Evolutionary conservation across 1,139 yeast species (phyloP), one percentile per base, ranked within the genome.

Genomic region (Saccharomyces pastorianus): DNA sequence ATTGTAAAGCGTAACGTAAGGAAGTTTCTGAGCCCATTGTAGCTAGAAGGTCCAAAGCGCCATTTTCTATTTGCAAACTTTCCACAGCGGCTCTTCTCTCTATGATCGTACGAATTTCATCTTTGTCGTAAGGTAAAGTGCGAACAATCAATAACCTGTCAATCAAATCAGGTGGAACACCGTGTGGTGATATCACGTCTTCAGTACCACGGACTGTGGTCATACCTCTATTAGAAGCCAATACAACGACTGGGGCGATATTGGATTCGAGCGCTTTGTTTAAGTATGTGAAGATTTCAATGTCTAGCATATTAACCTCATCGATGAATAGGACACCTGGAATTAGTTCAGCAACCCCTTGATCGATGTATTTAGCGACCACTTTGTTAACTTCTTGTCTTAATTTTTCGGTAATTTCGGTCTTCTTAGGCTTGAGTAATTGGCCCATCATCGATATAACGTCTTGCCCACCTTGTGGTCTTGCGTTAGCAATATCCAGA

Each of bases 371-470:
- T 71, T 90, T 89, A 60, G 95, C 88, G 47, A 93, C 99, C 56
- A 93, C 96, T 73, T 88, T 90, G 75, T 93, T 91, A 61, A 93
- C 96, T 73, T 93, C 99, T 47, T 79, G 76, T 71, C 99, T 83
- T 68, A 93, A 80, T 71, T 95, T 93, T 66, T 93, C 99, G 48
- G 99, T 95, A 67, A 93, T 93, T 73, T 93, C 99, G n/a, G 99
- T 93, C 75, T 93, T 93, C 64, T 88, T 85, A 54, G 98, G 98
- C 74, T 91, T 93, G 76, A 93, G 79, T 60, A 93, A 77, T 74
- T 93, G 99, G 48, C 98, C 98, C 99, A 93, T 93, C 96, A 95
- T 89, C 7, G 97, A 89, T 68, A 93, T 80, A 51, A 95, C 96
- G 69, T 93, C 99, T 73, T 95, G 99, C 31, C 99, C 99, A 61